These are phyloP conservation scores for Blastomyces silverae DNA, from an alignment of 2,329 filamentous ascomycete genomes.

Conservation along the genomic window DNA sequence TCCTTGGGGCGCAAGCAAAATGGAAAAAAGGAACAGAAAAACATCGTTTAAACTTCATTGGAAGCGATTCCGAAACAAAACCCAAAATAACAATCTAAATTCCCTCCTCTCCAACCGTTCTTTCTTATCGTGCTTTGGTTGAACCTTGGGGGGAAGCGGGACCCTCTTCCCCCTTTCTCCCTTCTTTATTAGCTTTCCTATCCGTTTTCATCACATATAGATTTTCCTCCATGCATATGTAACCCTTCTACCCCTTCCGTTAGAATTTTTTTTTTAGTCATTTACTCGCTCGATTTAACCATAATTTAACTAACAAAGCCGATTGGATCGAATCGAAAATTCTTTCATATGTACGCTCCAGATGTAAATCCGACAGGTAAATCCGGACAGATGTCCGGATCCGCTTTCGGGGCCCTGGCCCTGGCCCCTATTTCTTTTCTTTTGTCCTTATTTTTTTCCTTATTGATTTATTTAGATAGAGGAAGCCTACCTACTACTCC, in stretches of 20 bases:
- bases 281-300: background rate
- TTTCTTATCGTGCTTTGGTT: too few relatives aligned
- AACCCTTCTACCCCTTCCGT: background rate
- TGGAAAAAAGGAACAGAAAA: background rate
- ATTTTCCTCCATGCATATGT: background rate
- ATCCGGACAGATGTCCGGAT: background rate
- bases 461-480: too few relatives aligned
- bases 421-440: background rate
- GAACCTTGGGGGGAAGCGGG: too few relatives aligned
- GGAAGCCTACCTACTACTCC: too few relatives aligned
- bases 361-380: background rate
- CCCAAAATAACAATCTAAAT: background rate
- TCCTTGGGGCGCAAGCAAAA: background rate
- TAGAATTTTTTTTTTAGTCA: background rate
- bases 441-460: background rate
- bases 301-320: background rate
- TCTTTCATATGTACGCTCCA: background rate
- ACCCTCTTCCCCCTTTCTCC: background rate
- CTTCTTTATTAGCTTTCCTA: background rate
- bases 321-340: background rate
- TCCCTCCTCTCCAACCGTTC: background rate
- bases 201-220: background rate
- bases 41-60: background rate
- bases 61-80: conserved; percentile 4
- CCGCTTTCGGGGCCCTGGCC: background rate